Evolutionary conservation across 164 flowering plant species (phyloP), one percentile per base, ranked within the genome.

Genomic region (Tetrastigma voinierianum): DNA sequence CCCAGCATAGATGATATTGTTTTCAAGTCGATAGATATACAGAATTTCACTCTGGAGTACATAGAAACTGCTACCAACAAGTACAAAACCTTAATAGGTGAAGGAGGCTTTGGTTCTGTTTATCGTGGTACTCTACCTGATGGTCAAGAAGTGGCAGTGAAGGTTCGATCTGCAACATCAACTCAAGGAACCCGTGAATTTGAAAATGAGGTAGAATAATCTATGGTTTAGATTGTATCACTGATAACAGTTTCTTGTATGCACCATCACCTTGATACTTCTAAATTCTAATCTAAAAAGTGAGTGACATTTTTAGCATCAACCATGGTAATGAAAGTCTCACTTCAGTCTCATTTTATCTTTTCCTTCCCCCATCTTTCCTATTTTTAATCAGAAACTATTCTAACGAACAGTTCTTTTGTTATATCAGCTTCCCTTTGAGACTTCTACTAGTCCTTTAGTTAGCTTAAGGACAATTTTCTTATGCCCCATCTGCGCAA

Each of bases 161-260:
- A 90, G 80, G 93, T 90, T 56, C 84, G 89, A 7, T 86, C 96
- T 46, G 86, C 93, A 18, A 88, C 90, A 21, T 90, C 96, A 52
- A 83, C 91, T 63, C 96, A 90, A 67, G 96, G 96, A 73, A 84
- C 89, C 57, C 87, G 91, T 54, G 96, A 90, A 70, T 90, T 90
- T 65, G 87, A 90, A 60, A 90, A 88, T 81, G 96, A 90, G 90
- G 96, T 86, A 59, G 49, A 19, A 45, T 62, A 52, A 11, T 51
- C 9, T 12, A 57, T 8, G 1, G n/a, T 55, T 55, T 23, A 21
- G 3, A 20, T 21, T 21, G 13, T 55, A 49, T 10, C 25, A 55
- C 58, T 13, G 20, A 24, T 32, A 21, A 19, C 19, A 25, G 6
- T 25, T 25, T 25, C 40, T 25, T 25, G 6, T 25, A 25, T 4